phyloP scores from a whole-genome alignment of 2,329 filamentous ascomycete genomes.

The Cercospora sp. region DNA sequence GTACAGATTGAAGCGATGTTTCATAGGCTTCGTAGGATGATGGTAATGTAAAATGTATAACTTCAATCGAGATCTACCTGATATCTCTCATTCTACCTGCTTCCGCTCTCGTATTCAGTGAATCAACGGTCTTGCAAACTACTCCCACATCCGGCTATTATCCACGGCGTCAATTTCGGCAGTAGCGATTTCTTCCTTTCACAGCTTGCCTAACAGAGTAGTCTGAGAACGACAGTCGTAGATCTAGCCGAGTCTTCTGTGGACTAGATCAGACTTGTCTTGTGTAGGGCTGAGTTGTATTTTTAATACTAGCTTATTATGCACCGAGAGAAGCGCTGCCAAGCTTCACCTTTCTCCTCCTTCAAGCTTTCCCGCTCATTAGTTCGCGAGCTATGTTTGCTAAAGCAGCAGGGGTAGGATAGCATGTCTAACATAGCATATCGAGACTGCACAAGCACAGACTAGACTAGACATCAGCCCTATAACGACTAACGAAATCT shows the following conservation, averaged over 20 bases:
- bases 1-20: neutral
- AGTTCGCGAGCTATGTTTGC: neutral
- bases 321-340: neutral
- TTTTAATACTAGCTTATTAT: too few species aligned
- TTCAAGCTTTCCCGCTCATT: neutral
- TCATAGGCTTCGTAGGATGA: neutral
- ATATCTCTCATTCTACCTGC: fast-evolving
- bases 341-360: neutral
- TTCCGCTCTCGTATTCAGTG: neutral
- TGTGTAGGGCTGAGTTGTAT: too few species aligned
- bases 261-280: too few species aligned
- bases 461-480: neutral
- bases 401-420: neutral
- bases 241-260: neutral
- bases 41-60: neutral
- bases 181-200: neutral
- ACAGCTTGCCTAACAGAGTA: neutral
- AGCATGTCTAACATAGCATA: neutral
- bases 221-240: neutral
- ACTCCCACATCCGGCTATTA: neutral
- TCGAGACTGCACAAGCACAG: neutral
- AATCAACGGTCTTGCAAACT: neutral
- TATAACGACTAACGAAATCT: neutral
- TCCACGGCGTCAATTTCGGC: neutral
- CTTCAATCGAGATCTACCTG: neutral